These are phyloP conservation scores for Flaveria brownii DNA, from an alignment of 129 eudicot species.

Conservation along the genomic window DNA sequence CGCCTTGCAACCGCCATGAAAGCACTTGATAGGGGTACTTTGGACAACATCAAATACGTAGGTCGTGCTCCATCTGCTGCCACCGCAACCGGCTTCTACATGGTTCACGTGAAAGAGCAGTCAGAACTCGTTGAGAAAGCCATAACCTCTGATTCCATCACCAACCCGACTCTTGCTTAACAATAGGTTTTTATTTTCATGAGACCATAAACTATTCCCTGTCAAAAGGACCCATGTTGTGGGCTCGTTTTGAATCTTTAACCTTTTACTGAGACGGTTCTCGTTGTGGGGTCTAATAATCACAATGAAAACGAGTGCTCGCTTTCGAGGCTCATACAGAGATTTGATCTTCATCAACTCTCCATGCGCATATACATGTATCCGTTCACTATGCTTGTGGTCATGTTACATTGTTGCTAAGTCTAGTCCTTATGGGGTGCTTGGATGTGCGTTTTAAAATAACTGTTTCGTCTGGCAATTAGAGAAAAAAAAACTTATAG, in stretches of 20 bases:
- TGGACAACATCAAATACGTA: conserved; percentile 27
- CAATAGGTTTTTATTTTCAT: neutral
- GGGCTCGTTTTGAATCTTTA: neutral
- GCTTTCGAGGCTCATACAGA: neutral
- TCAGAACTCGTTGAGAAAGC: conserved; percentile 31
- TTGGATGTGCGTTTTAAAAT: neutral
- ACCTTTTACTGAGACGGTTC: neutral
- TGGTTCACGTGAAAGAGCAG: conserved; percentile 27
- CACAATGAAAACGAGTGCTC: neutral
- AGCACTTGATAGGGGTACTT: conserved; percentile 24
- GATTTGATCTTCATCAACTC: neutral
- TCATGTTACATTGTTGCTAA: neutral
- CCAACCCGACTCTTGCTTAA: conserved; percentile 18
- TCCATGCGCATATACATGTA: neutral
- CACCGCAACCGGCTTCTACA: conserved; percentile 30
- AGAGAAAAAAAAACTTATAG: neutral
- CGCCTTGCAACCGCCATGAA: conserved; percentile 35
- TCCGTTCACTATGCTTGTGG: neutral
- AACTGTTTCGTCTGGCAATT: neutral
- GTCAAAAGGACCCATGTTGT: neutral
- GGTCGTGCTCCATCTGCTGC: conserved; percentile 32
- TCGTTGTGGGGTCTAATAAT: conserved; percentile 4
- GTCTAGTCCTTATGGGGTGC: neutral
- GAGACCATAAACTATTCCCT: neutral
- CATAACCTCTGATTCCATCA: conserved; percentile 20